Evolutionary conservation across 2,329 filamentous ascomycete genomes (phyloP), one percentile per base, ranked within the genome.

Genomic region (Monosporascus sp.): DNA sequence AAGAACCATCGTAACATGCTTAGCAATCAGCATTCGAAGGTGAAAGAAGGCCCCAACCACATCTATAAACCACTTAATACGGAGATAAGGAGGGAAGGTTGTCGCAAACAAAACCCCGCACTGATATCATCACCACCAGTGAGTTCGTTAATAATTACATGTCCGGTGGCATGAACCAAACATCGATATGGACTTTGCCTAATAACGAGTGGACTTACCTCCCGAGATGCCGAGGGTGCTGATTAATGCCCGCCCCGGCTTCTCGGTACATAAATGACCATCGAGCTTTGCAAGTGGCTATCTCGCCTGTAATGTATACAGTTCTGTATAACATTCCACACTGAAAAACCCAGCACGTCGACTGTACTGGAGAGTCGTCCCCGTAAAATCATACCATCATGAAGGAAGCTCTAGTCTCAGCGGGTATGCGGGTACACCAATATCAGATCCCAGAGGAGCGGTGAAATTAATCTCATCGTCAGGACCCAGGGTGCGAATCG

Each of bases 401-500:
- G 63, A 65, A 65, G 52, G 63, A 64, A 60, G 63, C 61, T 17
- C 3, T 65, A 14, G 56, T 65, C 9, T 51, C 51, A 24, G 51
- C 55, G 49, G 63, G 63, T 63, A 43, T 45, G 56, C 35, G 5
- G 14, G 31, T 20, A 41, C 38, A 11, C 5, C 11, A n/a, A n/a
- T 44, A 20, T 37, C 17, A 7, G 9, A 7, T 26, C 31, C 31
- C 11, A n/a, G 38, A 41, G 17, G 18, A 41, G 18, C 7, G 5
- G 18, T 41, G 18, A 18, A 41, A 41, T n/a, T 20, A 20, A 14
- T 3, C 15, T 40, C 14, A 15, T 20, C 49, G 22, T 22, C 6
- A 64, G 63, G 60, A 7, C 53, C 54, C n/a, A 58, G 60, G 53
- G 73, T 75, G 60, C 50, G 68, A 47, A 70, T 76, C 48, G 58